Evolutionary conservation across 345 rosid genomes (phyloP).

Genomic region (Excoecaria agallocha): DNA sequence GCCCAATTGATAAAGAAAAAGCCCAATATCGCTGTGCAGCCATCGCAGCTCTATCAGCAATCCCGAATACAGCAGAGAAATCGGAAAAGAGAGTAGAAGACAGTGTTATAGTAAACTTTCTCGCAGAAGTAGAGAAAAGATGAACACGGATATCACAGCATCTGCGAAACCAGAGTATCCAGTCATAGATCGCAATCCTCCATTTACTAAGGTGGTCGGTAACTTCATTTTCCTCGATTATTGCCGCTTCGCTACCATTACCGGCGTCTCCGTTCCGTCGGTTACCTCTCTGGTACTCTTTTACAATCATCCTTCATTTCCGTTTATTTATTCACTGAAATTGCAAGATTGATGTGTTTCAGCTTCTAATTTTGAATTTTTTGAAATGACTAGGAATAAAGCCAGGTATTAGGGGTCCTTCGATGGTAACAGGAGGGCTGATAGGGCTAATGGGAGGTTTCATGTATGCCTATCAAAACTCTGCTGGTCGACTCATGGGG

Average conservation of each 20-base stretch:
- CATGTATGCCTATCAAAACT: slow-evolving; percentile 99
- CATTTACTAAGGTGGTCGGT: slow-evolving; percentile 76
- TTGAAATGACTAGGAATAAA: slow-evolving; percentile 56
- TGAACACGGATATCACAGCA: slow-evolving; percentile 90
- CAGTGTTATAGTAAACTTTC: no score
- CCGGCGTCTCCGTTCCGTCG: slow-evolving; percentile 93
- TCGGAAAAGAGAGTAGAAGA: no score
- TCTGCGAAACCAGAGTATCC: slow-evolving; percentile 88
- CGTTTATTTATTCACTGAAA: background rate
- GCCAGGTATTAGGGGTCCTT: slow-evolving; percentile 88
- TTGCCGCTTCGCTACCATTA: slow-evolving; percentile 66
- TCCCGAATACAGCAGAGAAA: no score
- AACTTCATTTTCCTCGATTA: slow-evolving; percentile 80
- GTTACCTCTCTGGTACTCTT: slow-evolving; percentile 74
- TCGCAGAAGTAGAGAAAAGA: no score
- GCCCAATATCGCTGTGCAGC: no score
- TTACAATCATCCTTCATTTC: background rate
- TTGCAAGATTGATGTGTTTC: background rate
- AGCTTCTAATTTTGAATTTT: background rate
- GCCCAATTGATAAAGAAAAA: no score
- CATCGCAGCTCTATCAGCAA: no score
- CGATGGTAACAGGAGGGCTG: no score
- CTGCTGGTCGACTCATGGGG: slow-evolving; percentile 91
- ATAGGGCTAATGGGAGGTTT: slow-evolving; percentile 98
- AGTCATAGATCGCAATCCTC: slow-evolving; percentile 78